phyloP scores from a whole-genome alignment of 2,329 filamentous ascomycete species.

The Paecilomyces variotii region DNA sequence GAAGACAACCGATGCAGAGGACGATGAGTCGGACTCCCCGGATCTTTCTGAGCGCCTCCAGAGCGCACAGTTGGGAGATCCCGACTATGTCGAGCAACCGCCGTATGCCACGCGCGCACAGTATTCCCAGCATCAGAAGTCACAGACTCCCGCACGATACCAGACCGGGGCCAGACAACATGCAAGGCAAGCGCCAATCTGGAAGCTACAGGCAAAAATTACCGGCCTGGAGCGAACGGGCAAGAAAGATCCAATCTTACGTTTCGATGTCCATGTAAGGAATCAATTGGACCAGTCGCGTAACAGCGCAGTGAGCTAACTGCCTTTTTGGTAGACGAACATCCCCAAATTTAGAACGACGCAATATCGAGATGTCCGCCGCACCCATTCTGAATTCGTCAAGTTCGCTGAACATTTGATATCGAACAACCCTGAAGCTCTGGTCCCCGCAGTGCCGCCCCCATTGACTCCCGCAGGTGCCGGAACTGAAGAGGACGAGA shows the following conservation, averaged over 20 bases:
- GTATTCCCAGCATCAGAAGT: conserved; percentile 29
- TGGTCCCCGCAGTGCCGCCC: conserved; percentile 92
- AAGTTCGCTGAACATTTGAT: conserved; percentile 96
- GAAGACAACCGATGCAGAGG: conserved; percentile 6
- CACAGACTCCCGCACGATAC: conserved; percentile 41
- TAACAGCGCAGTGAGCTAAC: conserved; percentile 1
- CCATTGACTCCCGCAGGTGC: conserved; percentile 88
- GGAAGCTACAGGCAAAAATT: conserved; percentile 89
- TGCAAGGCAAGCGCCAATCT: conserved; percentile 52
- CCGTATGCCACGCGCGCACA: conserved; percentile 31
- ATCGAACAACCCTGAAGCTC: conserved; percentile 91
- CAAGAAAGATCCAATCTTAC: conserved; percentile 88
- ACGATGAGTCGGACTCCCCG: conserved; percentile 30
- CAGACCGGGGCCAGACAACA: conserved; percentile 33
- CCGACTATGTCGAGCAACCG: conserved; percentile 30
- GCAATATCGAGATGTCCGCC: conserved; percentile 93
- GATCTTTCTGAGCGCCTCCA: conserved; percentile 37
- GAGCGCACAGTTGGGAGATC: conserved; percentile 30
- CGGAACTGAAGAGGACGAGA: conserved; percentile 92
- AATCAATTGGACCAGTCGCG: neutral
- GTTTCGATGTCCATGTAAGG: conserved; percentile 92
- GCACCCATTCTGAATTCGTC: conserved; percentile 88
- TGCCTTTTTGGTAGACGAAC: conserved; percentile 63
- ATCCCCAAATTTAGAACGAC: conserved; percentile 97
- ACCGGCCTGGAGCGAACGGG: conserved; percentile 86